phyloP scores from a whole-genome alignment of 352 stramenopile genomes.

The Peronospora tabacina region DNA sequence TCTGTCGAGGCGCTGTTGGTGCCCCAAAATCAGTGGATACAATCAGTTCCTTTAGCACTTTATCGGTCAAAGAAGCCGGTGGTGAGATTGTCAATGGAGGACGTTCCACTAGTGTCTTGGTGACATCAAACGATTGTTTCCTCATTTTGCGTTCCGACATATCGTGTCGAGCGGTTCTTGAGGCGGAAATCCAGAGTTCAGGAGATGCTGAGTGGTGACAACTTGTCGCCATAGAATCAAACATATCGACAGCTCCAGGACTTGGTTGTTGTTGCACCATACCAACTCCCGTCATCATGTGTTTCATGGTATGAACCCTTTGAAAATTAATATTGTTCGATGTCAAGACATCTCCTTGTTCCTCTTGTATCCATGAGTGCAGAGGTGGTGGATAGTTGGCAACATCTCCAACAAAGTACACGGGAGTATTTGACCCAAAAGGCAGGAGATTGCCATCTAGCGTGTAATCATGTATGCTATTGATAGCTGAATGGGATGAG shows the following conservation, averaged over 20 bases:
- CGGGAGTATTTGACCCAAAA: slow-evolving; percentile 3
- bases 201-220: slow-evolving; percentile 4
- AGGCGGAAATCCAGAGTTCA: slow-evolving; percentile 20
- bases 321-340: slow-evolving; percentile 12
- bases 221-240: slow-evolving; percentile 5
- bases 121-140: slow-evolving; percentile 7
- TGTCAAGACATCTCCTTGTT: slow-evolving; percentile 5
- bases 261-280: slow-evolving; percentile 24
- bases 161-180: background rate
- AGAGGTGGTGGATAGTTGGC: slow-evolving; percentile 7
- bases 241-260: slow-evolving; percentile 26
- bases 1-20: slow-evolving; percentile 7
- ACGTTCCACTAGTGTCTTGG: slow-evolving; percentile 14
- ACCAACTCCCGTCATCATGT: slow-evolving; percentile 21
- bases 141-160: slow-evolving; percentile 3
- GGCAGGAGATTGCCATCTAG: slow-evolving; percentile 15
- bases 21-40: slow-evolving; percentile 26
- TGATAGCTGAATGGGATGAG: background rate
- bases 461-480: slow-evolving; percentile 5
- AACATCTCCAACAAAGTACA: slow-evolving; percentile 3
- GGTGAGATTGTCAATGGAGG: slow-evolving; percentile 24
- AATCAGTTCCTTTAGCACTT: slow-evolving; percentile 31
- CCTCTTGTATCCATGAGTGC: slow-evolving; percentile 14
- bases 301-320: slow-evolving; percentile 21
- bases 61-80: slow-evolving; percentile 26